Evolutionary conservation across 805 yeast genomes (phyloP), one percentile per base, ranked within the genome.

Genomic region (Zygotorulaspora florentina): DNA sequence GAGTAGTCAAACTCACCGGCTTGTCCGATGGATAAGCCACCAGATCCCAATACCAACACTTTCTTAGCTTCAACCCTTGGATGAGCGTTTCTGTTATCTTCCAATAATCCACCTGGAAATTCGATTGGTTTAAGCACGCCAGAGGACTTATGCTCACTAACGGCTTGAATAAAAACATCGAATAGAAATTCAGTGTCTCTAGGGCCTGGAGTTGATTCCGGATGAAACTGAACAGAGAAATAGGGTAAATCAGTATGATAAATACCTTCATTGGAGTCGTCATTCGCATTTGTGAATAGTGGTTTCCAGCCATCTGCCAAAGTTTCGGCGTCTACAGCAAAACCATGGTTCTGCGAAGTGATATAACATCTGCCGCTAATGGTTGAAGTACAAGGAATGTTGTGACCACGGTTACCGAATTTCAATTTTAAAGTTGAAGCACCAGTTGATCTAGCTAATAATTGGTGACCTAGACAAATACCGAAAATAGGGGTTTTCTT

Each of bases 1-100:
- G 97, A 89, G 73, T 93, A 93, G 69, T 93, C 99, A 64, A 93
- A 93, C 72, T 93, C 99, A 70, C 99, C 99, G 53, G 99, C 99
- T 75, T 93, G 99, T 56, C 99, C 99, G 66, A 93, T 93, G 46
- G 96, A 87, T 61, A 93, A 76, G 67, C 99, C 99, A 75, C 99
- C 99, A 42, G 97, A 90, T 61, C 99, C 99, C 61, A 93, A 79
- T 47, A 89, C 91, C 56, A 89, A 79, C 27, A 89, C 96, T 72
- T 93, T 93, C 77, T 89, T 88, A 58, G 84, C 95, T 47, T 84
- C 75, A 34, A 81, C 85, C 59, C 79, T 79, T 60, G 96, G 96
- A 60, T 82, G 82, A 35, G 80, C 80, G 33, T 81, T 82, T 56
- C 76, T 67, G 72, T 87, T 88, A 42, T 86, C 96, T 46, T 73